A percentile compares a stretch with the other conserved stretches of the same genome.
Evolutionary conservation across 2,329 filamentous ascomycete genomes (phyloP).

Genomic region (Stachybotrys chartarum): DNA sequence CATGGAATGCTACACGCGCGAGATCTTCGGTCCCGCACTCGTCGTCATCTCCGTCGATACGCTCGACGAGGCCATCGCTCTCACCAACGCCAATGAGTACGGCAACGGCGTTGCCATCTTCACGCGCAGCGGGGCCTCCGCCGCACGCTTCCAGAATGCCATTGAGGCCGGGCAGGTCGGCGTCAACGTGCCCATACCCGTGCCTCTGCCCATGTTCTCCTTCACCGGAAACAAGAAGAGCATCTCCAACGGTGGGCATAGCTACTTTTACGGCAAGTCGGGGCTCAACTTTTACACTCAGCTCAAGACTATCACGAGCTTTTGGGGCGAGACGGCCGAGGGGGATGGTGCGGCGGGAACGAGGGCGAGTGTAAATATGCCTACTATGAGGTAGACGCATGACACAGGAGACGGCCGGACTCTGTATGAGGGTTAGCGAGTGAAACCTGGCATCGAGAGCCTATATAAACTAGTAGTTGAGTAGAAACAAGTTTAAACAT

Average conservation of each 20-base stretch:
- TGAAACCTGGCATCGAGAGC: no score
- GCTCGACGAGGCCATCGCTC: slow-evolving; percentile 23
- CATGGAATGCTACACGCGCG: slow-evolving; percentile 27
- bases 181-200: slow-evolving; percentile 17
- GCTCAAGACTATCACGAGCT: slow-evolving; percentile 64
- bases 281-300: slow-evolving; percentile 67
- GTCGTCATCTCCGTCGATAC: slow-evolving; percentile 24
- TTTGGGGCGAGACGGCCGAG: slow-evolving; percentile 61
- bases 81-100: slow-evolving; percentile 22
- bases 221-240: slow-evolving; percentile 47
- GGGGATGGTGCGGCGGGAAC: background rate
- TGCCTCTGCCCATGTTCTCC: slow-evolving; percentile 17
- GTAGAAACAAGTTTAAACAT: no score
- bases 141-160: slow-evolving; percentile 20
- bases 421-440: no score
- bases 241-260: slow-evolving; percentile 60
- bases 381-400: background rate
- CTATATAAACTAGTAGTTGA: no score
- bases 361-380: background rate
- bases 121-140: slow-evolving; percentile 20
- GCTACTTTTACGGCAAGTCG: slow-evolving; percentile 66
- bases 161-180: slow-evolving; percentile 19
- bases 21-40: slow-evolving; percentile 28
- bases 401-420: no score
- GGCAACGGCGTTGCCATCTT: slow-evolving; percentile 28